A percentile compares a stretch with the other conserved stretches of the same genome.
These are phyloP conservation scores for Talaromyces sp. DNA, from an alignment of 2,329 filamentous ascomycete genomes.

Conservation along the genomic window DNA sequence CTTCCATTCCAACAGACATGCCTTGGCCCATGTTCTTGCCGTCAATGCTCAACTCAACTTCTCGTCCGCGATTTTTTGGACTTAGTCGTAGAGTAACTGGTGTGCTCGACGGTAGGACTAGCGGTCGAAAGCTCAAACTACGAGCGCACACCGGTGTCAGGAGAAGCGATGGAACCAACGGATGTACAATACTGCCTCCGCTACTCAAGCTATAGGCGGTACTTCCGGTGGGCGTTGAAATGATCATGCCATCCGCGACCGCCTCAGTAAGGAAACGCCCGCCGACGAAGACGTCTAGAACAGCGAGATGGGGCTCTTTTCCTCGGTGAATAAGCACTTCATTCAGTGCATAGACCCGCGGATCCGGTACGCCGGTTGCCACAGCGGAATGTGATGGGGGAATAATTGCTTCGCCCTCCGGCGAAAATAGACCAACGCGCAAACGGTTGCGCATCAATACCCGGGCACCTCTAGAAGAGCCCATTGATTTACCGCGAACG, in stretches of 20 bases:
- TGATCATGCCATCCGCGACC: slow-evolving; percentile 90
- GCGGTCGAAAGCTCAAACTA: slow-evolving; percentile 84
- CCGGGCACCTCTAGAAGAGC: slow-evolving; percentile 68
- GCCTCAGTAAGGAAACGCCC: slow-evolving; percentile 88
- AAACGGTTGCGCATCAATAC: slow-evolving; percentile 84
- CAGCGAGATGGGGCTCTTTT: slow-evolving; percentile 81
- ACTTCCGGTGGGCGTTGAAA: slow-evolving; percentile 89
- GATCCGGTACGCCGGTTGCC: slow-evolving; percentile 26
- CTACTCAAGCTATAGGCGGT: slow-evolving; percentile 94
- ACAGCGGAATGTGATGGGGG: slow-evolving; percentile 43
- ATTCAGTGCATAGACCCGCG: slow-evolving; percentile 74
- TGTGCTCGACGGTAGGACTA: slow-evolving; percentile 84
- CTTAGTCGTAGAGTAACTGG: slow-evolving; percentile 79
- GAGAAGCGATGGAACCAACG: slow-evolving; percentile 80
- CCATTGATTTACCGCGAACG: slow-evolving; percentile 78
- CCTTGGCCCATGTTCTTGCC: slow-evolving; percentile 65
- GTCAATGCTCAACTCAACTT: slow-evolving; percentile 77
- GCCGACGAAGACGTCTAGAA: slow-evolving; percentile 88
- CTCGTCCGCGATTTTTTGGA: slow-evolving; percentile 72
- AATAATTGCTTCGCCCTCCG: slow-evolving; percentile 53
- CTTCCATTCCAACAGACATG: slow-evolving; percentile 74
- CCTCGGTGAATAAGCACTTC: slow-evolving; percentile 93
- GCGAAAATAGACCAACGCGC: slow-evolving; percentile 79
- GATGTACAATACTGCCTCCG: slow-evolving; percentile 91
- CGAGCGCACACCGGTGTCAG: slow-evolving; percentile 93